These are phyloP conservation scores for Candolleomyces eurysporus DNA, from an alignment of 768 basidiomycete genomes.

Conservation along the genomic window DNA sequence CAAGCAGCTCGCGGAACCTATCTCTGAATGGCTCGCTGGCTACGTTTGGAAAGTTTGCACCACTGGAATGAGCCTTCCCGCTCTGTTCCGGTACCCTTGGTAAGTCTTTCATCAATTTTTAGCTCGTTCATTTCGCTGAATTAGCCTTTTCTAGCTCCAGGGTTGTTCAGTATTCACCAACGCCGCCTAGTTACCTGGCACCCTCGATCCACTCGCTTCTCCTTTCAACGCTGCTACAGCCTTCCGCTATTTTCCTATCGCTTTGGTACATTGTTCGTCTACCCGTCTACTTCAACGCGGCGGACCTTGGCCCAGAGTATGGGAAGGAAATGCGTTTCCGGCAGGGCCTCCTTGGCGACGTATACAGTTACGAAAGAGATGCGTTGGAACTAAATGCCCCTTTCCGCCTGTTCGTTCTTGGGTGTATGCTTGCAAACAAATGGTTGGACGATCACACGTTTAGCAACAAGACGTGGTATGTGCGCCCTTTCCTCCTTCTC, in stretches of 20 bases:
- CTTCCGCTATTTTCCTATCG: slow-evolving; percentile 75
- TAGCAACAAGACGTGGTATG: slow-evolving; percentile 86
- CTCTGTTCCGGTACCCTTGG: slow-evolving; percentile 51
- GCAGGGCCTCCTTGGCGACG: slow-evolving; percentile 57
- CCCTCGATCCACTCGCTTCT: slow-evolving; percentile 68
- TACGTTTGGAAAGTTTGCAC: slow-evolving; percentile 85
- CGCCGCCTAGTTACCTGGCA: slow-evolving; percentile 54
- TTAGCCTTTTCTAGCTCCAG: slow-evolving; percentile 10
- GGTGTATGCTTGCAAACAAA: slow-evolving; percentile 85
- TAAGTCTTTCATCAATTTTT: slow-evolving; percentile 35
- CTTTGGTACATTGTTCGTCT: slow-evolving; percentile 82
- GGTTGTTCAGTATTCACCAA: slow-evolving; percentile 34
- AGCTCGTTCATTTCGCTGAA: background rate
- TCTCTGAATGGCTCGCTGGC: slow-evolving; percentile 75
- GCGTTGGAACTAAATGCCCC: slow-evolving; percentile 57
- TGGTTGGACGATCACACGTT: slow-evolving; percentile 89
- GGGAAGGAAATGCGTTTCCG: slow-evolving; percentile 65
- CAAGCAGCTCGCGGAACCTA: slow-evolving; percentile 71
- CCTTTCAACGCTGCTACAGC: slow-evolving; percentile 77
- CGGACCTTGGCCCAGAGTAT: slow-evolving; percentile 48
- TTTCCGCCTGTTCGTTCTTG: slow-evolving; percentile 74
- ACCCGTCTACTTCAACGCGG: slow-evolving; percentile 63
- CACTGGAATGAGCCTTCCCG: slow-evolving; percentile 61
- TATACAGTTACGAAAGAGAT: slow-evolving; percentile 42
- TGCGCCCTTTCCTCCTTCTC: slow-evolving; percentile 4